Evolutionary conservation across 106 monocot genomes (phyloP).

Genomic region (Vanilla planifolia): DNA sequence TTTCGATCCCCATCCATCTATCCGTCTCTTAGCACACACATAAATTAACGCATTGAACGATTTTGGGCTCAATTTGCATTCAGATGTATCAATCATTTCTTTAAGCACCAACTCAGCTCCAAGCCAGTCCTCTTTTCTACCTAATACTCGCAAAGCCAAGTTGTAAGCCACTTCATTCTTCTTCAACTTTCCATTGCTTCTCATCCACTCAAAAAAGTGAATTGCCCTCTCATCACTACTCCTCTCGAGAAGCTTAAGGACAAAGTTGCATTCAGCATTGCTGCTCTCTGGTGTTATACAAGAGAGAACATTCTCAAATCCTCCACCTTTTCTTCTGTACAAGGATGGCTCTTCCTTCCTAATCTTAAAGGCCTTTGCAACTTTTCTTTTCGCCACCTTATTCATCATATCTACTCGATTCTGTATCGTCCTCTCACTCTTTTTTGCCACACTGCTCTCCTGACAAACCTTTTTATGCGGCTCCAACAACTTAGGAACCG

Average conservation of each 20-base stretch:
- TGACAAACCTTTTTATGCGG: conserved; percentile 3
- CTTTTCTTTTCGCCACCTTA: conserved; percentile 15
- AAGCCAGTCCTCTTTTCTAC: conserved; percentile 77
- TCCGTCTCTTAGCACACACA: conserved; percentile 58
- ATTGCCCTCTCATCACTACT: conserved; percentile 37
- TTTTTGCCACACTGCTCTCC: conserved; percentile 6
- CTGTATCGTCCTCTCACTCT: conserved; percentile 25
- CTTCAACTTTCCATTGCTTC: conserved; percentile 64
- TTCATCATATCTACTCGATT: conserved; percentile 21
- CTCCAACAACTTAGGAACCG: not conserved
- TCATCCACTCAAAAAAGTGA: conserved; percentile 84
- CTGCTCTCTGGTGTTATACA: conserved; percentile 33
- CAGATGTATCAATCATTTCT: conserved; percentile 54
- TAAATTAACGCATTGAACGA: conserved; percentile 63
- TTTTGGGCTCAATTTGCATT: conserved; percentile 43
- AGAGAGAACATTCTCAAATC: conserved; percentile 26
- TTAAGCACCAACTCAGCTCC: conserved; percentile 42
- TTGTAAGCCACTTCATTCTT: conserved; percentile 62
- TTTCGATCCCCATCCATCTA: conserved; percentile 42
- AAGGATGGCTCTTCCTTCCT: conserved; percentile 15
- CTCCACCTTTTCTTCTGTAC: conserved; percentile 10
- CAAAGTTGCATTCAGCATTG: conserved; percentile 49
- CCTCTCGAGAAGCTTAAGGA: conserved; percentile 59
- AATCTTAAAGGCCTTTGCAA: not conserved
- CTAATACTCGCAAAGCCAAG: conserved; percentile 50